These are phyloP conservation scores for Punica granatum DNA, from an alignment of 345 rosid species.

Conservation along the genomic window DNA sequence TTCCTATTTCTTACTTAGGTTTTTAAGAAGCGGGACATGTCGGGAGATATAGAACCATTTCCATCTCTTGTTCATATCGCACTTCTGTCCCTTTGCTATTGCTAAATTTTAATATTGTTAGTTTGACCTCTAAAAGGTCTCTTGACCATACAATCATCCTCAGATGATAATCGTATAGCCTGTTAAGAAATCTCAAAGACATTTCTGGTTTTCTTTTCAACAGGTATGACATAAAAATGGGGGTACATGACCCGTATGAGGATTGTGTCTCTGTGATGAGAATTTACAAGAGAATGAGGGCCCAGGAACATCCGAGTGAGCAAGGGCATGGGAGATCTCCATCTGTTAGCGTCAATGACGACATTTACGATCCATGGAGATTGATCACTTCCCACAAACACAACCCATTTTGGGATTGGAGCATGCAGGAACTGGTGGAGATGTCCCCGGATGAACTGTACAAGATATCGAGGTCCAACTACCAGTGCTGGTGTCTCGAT, in stretches of 20 bases:
- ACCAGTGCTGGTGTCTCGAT: constrained; percentile 68
- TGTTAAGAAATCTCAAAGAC: background rate
- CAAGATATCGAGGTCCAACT: constrained; percentile 42
- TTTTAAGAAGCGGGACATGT: background rate
- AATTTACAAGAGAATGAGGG: constrained; percentile 62
- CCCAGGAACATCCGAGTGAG: constrained; percentile 35
- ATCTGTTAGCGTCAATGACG: background rate
- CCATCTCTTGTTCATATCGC: background rate
- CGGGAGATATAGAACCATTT: background rate
- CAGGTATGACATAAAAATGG: constrained; percentile 59
- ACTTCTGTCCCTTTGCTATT: background rate
- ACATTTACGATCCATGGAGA: background rate
- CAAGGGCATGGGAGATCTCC: constrained; percentile 11
- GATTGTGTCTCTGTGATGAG: constrained; percentile 66
- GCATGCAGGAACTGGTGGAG: constrained; percentile 40
- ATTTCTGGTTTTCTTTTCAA: background rate
- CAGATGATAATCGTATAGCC: background rate
- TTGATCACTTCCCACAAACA: background rate
- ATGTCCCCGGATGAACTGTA: constrained; percentile 53
- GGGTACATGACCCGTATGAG: constrained; percentile 53
- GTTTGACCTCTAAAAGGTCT: background rate
- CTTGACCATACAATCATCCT: background rate
- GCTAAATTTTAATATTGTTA: background rate
- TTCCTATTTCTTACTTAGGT: background rate
- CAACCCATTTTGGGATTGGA: constrained; percentile 13